Evolutionary conservation across 768 basidiomycete species (phyloP), one percentile per base, ranked within the genome.

Genomic region (Russula brevipes): DNA sequence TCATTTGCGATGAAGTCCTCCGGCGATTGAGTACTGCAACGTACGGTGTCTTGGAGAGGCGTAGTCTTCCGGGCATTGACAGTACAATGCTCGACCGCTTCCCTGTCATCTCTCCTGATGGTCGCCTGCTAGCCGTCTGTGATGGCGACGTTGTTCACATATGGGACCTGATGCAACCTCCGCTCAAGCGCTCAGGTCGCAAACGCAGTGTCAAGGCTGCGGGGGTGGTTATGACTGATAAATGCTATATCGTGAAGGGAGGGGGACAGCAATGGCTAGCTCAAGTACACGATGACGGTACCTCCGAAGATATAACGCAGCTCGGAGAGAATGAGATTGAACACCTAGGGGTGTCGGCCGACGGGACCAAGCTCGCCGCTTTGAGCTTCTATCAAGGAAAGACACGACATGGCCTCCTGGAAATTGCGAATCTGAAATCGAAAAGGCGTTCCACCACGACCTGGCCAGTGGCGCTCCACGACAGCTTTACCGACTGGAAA

Each of bases 401-500:
- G 36, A 44, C 57, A 3, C 53, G n/a, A 7, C 58, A 36, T 31
- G 63, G 57, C 8, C 24, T 60, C 7, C 53, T 60, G 35, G 63
- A 64, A 35, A 38, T 64, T 16, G 63, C 5, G 12, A 49, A 59
- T 30, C n/a, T 64, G 58, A 50, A 55, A 9, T 64, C 63, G 12
- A 63, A 16, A 10, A 58, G 19, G n/a, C 58, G 63, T 19, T 33
- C 46, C 8, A 59, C 46, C 10, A 59, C 46, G 17, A 50, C 47
- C 35, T 64, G 63, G 63, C 63, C 58, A 1, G 17, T 64, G 33
- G 53, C 47, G 9, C 63, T 64, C 16, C 63, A 64, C 12, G 63
- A 64, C 6, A 64, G 58, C 39, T 64, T 64, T 30, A 50, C 46
- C 33, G 54, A 60, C 38, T 51, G 63, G 63, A 53, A 64, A 3